A percentile compares a stretch with the other conserved stretches of the same genome.
Conservation (phyloP, 208 protist genomes). For the Acanthamoeba healyi region DNA sequence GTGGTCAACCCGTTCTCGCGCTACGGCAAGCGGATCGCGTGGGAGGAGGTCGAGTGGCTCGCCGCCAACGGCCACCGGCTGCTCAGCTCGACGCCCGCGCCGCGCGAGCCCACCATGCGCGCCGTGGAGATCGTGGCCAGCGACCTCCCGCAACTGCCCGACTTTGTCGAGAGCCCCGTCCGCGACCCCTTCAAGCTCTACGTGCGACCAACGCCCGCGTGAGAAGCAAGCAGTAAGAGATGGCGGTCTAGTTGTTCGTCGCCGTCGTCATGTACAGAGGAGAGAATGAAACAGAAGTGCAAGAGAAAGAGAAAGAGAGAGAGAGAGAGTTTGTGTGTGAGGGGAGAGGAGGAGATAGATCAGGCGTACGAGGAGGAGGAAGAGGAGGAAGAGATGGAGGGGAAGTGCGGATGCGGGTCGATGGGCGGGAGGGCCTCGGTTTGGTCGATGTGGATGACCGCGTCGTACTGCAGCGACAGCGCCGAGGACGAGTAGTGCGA, state of each 20-base stretch:
- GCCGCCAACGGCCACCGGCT: not conserved
- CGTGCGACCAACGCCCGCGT: not conserved
- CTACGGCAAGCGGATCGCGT: slow-evolving; percentile 36
- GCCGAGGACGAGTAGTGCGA: slow-evolving; percentile 66
- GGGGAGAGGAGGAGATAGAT: too few relatives aligned
- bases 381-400: not conserved
- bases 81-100: not conserved
- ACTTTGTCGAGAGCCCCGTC: not conserved
- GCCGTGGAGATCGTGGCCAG: not conserved
- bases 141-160: not conserved
- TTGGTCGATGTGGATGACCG: slow-evolving; percentile 70
- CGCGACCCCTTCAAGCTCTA: not conserved
- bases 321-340: not conserved
- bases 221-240: not conserved
- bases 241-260: too few relatives aligned
- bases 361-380: not conserved
- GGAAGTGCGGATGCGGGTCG: slow-evolving; percentile 40
- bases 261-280: too few relatives aligned
- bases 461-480: slow-evolving; percentile 69
- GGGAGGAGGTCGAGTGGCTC: slow-evolving; percentile 14
- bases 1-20: slow-evolving; percentile 11
- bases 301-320: too few relatives aligned
- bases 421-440: slow-evolving; percentile 60
- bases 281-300: too few relatives aligned
- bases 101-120: not conserved